Base-by-base conservation (phyloP, 352 stramenopile genomes). In the Aphanomyces invadans region DNA sequence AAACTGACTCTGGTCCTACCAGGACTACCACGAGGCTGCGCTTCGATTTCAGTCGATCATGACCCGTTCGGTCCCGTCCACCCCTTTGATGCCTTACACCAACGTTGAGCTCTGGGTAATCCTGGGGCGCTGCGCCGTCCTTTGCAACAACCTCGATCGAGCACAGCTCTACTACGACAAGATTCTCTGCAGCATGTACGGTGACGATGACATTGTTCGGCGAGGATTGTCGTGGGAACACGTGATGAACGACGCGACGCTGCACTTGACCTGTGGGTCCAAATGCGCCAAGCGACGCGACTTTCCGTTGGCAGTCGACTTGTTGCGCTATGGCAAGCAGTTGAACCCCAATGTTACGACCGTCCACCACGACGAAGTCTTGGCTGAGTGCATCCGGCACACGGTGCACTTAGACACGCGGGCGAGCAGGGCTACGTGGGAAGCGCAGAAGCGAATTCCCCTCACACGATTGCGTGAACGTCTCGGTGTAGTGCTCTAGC, bases 121-220 rank as follows among this genome's bases (percentile, higher is more conserved):
- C 11, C 25, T 49, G 12, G 42, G 38, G 3, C 60, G 60, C 11
- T 67, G 60, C 44, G 23, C 55, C n/a, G 4, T 28, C 31, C 28
- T 57, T 10, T 31, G 21, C 31, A 12, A 59, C 11, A 10, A 21
- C 23, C 1, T 0, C 26, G 55, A 56, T 17, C 10, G 17, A 9
- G 3, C 21, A 2, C 29, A 29, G 21, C 4, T 33, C n/a, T 53
- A 36, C 36, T 67, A 67, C 49, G 44, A 56, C 26, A 23, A 42
- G 23, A 21, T 67, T 4, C 42, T 67, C 45, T 17, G 17, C 5
- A 1, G 12, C 17, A 21, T 67, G 21, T 60, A 67, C 49, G 21
- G 23, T 4, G 15, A 28, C 15, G 60, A 67, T 23, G 60, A 67
- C 33, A 67, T 67, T 57, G 23, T 48, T 1, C 60, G 60, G n/a